Evolutionary conservation across 331 rosid genomes (phyloP).

Genomic region (Ulmus americana): DNA sequence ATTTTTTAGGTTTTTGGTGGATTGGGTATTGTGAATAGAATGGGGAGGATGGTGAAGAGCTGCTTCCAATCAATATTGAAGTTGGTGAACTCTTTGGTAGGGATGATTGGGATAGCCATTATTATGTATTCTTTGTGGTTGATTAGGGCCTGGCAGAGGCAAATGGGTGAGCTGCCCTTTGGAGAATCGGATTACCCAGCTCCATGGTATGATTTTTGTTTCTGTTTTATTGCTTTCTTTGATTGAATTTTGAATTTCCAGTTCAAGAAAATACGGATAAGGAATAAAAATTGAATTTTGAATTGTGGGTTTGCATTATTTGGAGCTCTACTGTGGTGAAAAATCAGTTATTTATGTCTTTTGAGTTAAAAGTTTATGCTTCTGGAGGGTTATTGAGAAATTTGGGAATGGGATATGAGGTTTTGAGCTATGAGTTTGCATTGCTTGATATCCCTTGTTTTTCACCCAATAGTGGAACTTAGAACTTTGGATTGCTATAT

Average conservation of each 20-base stretch:
- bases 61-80: conserved; percentile 68
- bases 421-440: background rate
- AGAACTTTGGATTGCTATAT: background rate
- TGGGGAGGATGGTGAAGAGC: conserved; percentile 50
- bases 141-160: conserved; percentile 67
- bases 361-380: background rate
- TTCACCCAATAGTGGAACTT: background rate
- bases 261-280: conserved; percentile 7
- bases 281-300: background rate
- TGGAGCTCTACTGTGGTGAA: background rate
- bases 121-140: conserved; percentile 63
- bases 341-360: background rate
- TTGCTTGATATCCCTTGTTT: background rate
- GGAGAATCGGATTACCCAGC: conserved; percentile 42
- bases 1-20: background rate
- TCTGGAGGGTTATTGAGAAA: no score
- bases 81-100: conserved; percentile 65
- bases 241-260: background rate
- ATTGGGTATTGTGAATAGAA: conserved; percentile 18
- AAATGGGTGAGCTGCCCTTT: conserved; percentile 44
- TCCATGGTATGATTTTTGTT: conserved; percentile 44
- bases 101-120: conserved; percentile 71
- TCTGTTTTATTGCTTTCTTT: background rate
- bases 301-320: background rate
- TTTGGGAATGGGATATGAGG: no score